Evolutionary conservation across 768 basidiomycete genomes (phyloP).

Genomic region (Termitomyces bulborhizus): DNA sequence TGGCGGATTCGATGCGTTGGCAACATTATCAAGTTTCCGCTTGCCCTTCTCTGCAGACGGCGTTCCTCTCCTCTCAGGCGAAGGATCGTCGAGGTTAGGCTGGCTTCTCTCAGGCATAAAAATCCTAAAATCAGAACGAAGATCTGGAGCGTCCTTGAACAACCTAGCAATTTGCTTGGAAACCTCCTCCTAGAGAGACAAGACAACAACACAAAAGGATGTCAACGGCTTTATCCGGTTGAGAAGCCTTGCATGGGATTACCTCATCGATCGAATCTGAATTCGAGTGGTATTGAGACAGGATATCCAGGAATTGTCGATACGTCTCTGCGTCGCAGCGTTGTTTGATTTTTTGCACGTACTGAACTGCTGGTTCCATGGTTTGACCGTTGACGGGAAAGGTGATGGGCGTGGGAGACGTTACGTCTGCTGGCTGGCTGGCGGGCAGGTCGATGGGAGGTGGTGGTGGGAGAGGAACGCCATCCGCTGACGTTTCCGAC

Average conservation of each 20-base stretch:
- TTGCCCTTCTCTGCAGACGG: constrained; percentile 34
- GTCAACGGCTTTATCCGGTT: constrained; percentile 10
- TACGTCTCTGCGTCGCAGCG: constrained; percentile 89
- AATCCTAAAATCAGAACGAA: constrained; percentile 66
- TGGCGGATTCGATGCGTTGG: constrained; percentile 34
- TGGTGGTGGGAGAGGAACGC: constrained; percentile 8
- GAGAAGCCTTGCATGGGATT: constrained; percentile 11
- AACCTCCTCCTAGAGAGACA: constrained; percentile 48
- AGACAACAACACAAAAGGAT: background rate
- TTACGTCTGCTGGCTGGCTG: constrained; percentile 4
- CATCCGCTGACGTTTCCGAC: constrained; percentile 22
- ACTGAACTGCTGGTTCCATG: constrained; percentile 81
- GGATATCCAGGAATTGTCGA: constrained; percentile 69
- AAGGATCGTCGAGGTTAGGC: constrained; percentile 39
- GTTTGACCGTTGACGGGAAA: constrained; percentile 36
- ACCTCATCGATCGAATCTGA: constrained; percentile 61
- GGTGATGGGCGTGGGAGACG: constrained; percentile 28
- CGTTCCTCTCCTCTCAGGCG: constrained; percentile 26
- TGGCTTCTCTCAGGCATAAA: constrained; percentile 66
- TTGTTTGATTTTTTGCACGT: constrained; percentile 95
- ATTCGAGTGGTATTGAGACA: constrained; percentile 56
- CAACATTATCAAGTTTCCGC: constrained; percentile 30
- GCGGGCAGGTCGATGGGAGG: background rate
- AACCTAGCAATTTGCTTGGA: constrained; percentile 60
- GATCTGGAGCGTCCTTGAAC: constrained; percentile 72